A percentile compares a stretch with the other conserved stretches of the same genome.
These are phyloP conservation scores for Claviceps quebecensis DNA, from an alignment of 2,329 filamentous ascomycete species.

Conservation along the genomic window DNA sequence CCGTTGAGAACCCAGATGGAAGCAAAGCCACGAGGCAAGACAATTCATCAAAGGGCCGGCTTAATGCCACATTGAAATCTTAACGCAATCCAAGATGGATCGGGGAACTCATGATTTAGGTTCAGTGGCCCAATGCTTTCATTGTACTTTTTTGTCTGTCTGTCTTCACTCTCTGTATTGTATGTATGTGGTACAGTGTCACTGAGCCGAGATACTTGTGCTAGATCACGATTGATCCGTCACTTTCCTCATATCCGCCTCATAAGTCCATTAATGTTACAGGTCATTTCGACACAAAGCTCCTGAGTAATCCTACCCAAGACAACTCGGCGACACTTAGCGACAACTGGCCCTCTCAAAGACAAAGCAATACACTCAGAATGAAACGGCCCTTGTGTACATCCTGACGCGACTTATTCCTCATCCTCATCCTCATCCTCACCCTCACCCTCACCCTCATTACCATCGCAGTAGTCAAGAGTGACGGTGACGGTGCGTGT, in stretches of 20 bases:
- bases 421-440: background rate
- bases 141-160: background rate
- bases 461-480: conserved; percentile 27
- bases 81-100: background rate
- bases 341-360: background rate
- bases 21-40: background rate
- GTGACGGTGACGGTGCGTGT: conserved; percentile 28
- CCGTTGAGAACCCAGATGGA: background rate
- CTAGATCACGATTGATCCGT: background rate
- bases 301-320: background rate
- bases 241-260: background rate
- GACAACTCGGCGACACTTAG: background rate
- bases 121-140: background rate
- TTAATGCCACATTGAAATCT: background rate
- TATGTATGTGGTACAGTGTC: background rate
- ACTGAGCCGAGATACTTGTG: background rate
- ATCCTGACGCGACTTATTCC: background rate
- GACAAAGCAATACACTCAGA: background rate
- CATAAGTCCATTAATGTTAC: background rate
- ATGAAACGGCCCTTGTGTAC: background rate
- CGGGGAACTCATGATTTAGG: background rate
- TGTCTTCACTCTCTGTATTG: background rate
- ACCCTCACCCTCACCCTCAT: conserved; percentile 3
- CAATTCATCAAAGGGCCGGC: background rate
- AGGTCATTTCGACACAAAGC: background rate